Percentiles rank a stretch among this genome's conserved stretches.
These are phyloP conservation scores for Rhodotorula sp. DNA, from an alignment of 1,284 basidiomycete species.

Conservation along the genomic window DNA sequence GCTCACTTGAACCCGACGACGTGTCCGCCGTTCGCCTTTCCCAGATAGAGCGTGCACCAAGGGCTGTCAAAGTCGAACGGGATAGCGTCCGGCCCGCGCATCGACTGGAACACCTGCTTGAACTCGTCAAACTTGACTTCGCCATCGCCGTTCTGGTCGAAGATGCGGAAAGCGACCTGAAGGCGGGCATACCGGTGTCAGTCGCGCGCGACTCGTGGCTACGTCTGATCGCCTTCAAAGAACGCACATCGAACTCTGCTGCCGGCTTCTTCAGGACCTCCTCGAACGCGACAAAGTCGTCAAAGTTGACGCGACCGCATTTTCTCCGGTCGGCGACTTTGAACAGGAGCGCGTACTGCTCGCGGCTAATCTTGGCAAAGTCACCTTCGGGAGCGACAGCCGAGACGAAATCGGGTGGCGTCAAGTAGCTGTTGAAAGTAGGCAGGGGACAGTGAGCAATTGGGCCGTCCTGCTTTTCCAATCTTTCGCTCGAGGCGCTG, in stretches of 20 bases:
- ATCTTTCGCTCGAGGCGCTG: too few relatives aligned
- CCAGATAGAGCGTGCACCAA: conserved; percentile 91
- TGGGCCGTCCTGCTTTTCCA: neutral
- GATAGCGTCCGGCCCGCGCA: conserved; percentile 73
- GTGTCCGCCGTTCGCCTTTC: conserved; percentile 81
- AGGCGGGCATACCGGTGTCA: conserved; percentile 53
- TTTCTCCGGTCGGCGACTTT: conserved; percentile 78
- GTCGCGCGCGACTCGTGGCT: conserved; percentile 93
- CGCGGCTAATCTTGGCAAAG: conserved; percentile 74
- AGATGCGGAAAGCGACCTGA: conserved; percentile 90
- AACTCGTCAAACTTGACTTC: conserved; percentile 89
- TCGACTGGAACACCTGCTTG: conserved; percentile 80
- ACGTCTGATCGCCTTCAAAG: neutral
- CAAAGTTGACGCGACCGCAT: conserved; percentile 80
- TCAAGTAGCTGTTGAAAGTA: conserved; percentile 64
- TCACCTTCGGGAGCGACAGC: conserved; percentile 84
- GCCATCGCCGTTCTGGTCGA: conserved; percentile 85
- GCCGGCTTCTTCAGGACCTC: conserved; percentile 66
- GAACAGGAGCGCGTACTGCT: conserved; percentile 76
- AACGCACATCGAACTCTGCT: conserved; percentile 40
- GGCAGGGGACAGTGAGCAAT: neutral
- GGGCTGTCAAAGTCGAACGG: conserved; percentile 94
- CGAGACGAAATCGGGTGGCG: conserved; percentile 80
- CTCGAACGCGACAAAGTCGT: conserved; percentile 91
- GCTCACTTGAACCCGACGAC: conserved; percentile 79